A percentile compares a stretch with the other conserved stretches of the same genome.
Conservation (phyloP, 177 flowering plant species). For the Telopea speciosissima region DNA sequence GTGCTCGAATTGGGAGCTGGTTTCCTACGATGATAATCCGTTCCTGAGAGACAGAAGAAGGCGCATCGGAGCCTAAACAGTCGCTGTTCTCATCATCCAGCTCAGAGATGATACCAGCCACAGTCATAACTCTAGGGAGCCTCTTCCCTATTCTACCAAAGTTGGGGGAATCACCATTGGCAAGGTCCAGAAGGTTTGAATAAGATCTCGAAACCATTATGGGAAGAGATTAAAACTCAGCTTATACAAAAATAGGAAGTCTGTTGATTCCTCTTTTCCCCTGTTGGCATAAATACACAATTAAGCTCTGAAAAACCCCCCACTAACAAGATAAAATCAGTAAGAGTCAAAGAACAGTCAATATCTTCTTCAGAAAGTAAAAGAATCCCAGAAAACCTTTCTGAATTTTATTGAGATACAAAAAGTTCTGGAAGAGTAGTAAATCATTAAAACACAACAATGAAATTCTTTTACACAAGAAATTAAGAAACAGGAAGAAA, state of each 20-base stretch:
- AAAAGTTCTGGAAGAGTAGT: background rate
- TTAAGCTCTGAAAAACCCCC: conserved; percentile 16
- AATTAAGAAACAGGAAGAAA: background rate
- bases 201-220: conserved; percentile 88
- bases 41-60: conserved; percentile 69
- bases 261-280: background rate
- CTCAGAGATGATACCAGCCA: conserved; percentile 71
- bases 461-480: background rate
- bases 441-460: background rate
- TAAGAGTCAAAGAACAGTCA: background rate
- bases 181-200: conserved; percentile 77
- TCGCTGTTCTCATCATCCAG: conserved; percentile 68
- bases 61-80: conserved; percentile 72
- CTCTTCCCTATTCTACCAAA: conserved; percentile 58
- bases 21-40: conserved; percentile 89
- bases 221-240: background rate
- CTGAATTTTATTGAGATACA: background rate
- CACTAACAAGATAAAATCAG: conserved; percentile 7
- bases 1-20: conserved; percentile 80
- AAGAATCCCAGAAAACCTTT: background rate
- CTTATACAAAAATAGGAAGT: conserved; percentile 1
- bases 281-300: background rate
- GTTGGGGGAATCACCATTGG: conserved; percentile 55
- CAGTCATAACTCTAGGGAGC: conserved; percentile 79
- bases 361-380: background rate